phyloP scores from a whole-genome alignment of 768 basidiomycete species.

The Pisolithus microcarpus region DNA sequence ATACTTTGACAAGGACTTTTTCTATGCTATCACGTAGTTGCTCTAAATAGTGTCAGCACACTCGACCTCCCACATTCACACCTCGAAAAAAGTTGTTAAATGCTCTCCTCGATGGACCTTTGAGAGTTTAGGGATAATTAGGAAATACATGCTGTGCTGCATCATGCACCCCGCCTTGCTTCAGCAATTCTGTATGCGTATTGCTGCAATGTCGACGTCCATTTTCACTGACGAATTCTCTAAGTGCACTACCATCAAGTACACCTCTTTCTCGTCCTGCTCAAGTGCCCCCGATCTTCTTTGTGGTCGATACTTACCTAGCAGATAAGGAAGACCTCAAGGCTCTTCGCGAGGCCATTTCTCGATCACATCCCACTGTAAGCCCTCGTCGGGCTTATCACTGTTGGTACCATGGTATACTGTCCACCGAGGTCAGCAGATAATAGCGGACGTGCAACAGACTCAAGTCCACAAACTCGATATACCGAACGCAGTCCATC shows the following conservation, averaged over 20 bases:
- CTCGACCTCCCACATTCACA: no score
- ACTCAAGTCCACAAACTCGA: constrained; percentile 98
- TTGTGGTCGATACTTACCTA: constrained; percentile 94
- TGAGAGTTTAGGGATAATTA: no score
- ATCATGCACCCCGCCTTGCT: no score
- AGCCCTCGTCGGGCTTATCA: constrained; percentile 92
- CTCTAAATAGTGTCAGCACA: no score
- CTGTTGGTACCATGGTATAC: constrained; percentile 92
- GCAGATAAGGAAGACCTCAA: constrained; percentile 79
- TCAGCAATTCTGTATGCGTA: no score
- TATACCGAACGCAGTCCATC: constrained; percentile 96
- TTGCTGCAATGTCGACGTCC: no score
- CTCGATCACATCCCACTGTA: constrained; percentile 72
- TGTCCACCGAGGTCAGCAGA: not conserved
- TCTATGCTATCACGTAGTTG: no score
- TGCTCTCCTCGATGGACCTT: no score
- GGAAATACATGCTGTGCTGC: no score
- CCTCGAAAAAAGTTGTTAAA: no score
- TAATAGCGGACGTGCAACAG: constrained; percentile 33
- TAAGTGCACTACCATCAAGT: constrained; percentile 71
- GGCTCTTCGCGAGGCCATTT: constrained; percentile 69
- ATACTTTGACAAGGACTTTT: no score
- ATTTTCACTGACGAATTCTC: no score
- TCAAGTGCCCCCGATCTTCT: constrained; percentile 92
- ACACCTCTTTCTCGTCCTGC: constrained; percentile 86